A percentile compares a stretch with the other conserved stretches of the same genome.
phyloP scores from a whole-genome alignment of 106 monocot genomes.

The Dendrobium huoshanense region DNA sequence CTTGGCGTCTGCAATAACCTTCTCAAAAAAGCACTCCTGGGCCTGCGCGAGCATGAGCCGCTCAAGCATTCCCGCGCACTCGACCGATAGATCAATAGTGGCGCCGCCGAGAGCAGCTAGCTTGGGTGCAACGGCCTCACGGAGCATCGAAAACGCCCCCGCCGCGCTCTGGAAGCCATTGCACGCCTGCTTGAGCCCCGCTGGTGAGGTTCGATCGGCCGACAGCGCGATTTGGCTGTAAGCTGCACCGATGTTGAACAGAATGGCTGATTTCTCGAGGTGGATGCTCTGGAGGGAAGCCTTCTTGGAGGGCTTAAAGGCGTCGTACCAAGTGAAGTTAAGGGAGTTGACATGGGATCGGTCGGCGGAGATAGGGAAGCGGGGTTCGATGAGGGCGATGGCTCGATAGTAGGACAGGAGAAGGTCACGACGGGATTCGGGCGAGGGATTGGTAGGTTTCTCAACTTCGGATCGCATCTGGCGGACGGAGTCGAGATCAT shows the following conservation, averaged over 20 bases:
- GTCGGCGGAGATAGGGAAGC: conserved; percentile 49
- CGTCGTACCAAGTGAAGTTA: conserved; percentile 85
- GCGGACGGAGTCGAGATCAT: conserved; percentile 53
- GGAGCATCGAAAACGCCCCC: conserved; percentile 44
- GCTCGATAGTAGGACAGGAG: conserved; percentile 61
- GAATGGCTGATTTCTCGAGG: conserved; percentile 64
- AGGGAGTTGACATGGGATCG: conserved; percentile 32
- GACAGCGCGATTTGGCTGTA: conserved; percentile 63
- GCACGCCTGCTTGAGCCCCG: conserved; percentile 55
- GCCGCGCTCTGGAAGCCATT: conserved; percentile 60
- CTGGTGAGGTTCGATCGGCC: conserved; percentile 26
- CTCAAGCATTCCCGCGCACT: conserved; percentile 80
- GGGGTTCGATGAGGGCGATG: conserved; percentile 49
- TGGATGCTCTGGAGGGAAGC: conserved; percentile 41
- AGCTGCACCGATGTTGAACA: conserved; percentile 77
- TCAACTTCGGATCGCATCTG: conserved; percentile 41
- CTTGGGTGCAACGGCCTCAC: conserved; percentile 18
- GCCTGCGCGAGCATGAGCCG: conserved; percentile 88
- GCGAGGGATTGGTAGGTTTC: conserved; percentile 18
- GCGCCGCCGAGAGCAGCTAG: conserved; percentile 11
- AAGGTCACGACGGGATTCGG: conserved; percentile 44
- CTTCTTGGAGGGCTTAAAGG: conserved; percentile 65
- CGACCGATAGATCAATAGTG: conserved; percentile 48
- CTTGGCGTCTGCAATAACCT: conserved; percentile 50
- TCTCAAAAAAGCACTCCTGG: conserved; percentile 81